Conservation (phyloP, 2,329 filamentous ascomycete genomes). For the Fusarium equiseti region DNA sequence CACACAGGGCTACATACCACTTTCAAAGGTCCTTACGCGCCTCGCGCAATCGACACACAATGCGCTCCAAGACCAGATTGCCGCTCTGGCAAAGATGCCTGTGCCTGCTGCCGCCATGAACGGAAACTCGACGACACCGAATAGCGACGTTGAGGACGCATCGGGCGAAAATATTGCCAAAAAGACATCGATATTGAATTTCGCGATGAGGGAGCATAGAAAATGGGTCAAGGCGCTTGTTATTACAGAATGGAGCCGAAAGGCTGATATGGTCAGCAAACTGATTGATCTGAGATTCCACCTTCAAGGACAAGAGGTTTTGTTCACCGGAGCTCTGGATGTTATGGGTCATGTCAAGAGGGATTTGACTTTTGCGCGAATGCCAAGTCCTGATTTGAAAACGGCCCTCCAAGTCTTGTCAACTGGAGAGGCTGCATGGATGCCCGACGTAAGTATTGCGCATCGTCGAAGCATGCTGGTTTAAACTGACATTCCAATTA, state of each 20-base stretch:
- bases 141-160: constrained; percentile 63
- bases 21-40: constrained; percentile 80
- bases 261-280: constrained; percentile 82
- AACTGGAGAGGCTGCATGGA: constrained; percentile 79
- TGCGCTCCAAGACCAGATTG: constrained; percentile 77
- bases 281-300: constrained; percentile 89
- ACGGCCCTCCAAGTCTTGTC: constrained; percentile 89
- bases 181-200: constrained; percentile 80
- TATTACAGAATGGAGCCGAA: constrained; percentile 88
- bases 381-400: constrained; percentile 90
- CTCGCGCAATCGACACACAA: constrained; percentile 87
- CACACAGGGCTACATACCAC: constrained; percentile 78
- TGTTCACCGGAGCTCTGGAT: constrained; percentile 71
- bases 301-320: constrained; percentile 71
- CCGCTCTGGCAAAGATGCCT: constrained; percentile 76
- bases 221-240: constrained; percentile 95
- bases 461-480: not conserved
- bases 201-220: constrained; percentile 81
- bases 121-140: constrained; percentile 57
- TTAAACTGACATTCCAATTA: constrained; percentile 56
- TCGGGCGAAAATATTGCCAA: constrained; percentile 78
- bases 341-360: constrained; percentile 79
- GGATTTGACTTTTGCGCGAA: constrained; percentile 76
- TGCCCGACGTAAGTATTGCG: constrained; percentile 75
- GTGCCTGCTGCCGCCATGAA: constrained; percentile 64